Evolutionary conservation across 805 yeast species (phyloP), one percentile per base, ranked within the genome.

Genomic region (Candida michaelii): DNA sequence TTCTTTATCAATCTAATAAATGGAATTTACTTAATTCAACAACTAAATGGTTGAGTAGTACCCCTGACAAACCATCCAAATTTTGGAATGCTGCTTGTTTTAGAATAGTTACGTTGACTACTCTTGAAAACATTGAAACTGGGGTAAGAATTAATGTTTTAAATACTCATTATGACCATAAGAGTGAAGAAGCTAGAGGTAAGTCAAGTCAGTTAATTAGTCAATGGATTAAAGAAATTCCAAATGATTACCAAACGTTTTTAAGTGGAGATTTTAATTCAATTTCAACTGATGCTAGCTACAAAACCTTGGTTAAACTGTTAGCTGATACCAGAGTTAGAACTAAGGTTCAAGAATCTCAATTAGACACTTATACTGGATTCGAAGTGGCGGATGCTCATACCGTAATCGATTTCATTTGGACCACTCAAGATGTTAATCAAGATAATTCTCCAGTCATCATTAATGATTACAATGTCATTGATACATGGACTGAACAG

Each of bases 261-360:
- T 59, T 80, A n/a, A 60, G 69, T 12, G 85, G 85, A 2, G 84
- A 79, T 53, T 75, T 81, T 60, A 81, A 81, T 52, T 71, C 81
- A 1, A 30, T 39, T 14, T 24, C 40, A 4, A 30, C 47, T 2
- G 58, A 51, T 23, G 36, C 44, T 18, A 50, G 58, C 12, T 58
- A 56, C 27, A 62, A 67, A 40, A 70, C 74, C 1, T 48, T 76
- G 30, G 41, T 62, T 4, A 42, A 52, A 9, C 23, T 14, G 17
- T 30, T 55, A 5, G 17, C 35, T 36, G 58, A 55, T 30, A 32
- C 58, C 56, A n/a, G 75, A 73, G 5, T 63, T 9, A 52, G 59
- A 9, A 60, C 67, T 3, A 59, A 64, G 2, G 25, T 29, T 1
- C 24, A 33, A 13, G 30, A 36, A 5, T 43, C 45, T 18, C 13